A percentile compares a stretch with the other conserved stretches of the same genome.
Conservation (phyloP, 805 yeast genomes). For the Saccharomycopsis malanga region DNA sequence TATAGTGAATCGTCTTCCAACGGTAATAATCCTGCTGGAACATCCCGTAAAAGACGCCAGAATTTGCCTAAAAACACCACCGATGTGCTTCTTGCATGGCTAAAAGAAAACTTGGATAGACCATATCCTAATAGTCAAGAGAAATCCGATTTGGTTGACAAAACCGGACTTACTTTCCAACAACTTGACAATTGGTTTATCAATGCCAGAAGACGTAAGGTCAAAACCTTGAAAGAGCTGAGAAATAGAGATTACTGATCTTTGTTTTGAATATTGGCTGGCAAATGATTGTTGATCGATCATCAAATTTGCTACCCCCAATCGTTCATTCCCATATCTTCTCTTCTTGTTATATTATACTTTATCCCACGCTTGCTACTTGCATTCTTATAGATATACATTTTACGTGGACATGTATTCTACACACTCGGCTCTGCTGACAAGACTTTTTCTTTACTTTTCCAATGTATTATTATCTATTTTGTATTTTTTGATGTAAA, state of each 20-base stretch:
- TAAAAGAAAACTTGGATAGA: conserved; percentile 62
- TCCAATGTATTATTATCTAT: too few relatives aligned
- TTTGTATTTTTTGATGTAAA: too few relatives aligned
- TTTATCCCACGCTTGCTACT: too few relatives aligned
- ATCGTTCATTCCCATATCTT: not conserved
- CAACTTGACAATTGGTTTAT: conserved; percentile 86
- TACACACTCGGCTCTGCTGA: too few relatives aligned
- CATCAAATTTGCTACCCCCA: not conserved
- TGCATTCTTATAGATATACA: too few relatives aligned
- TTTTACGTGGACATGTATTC: too few relatives aligned
- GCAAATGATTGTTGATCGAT: too few relatives aligned
- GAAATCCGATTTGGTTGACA: conserved; percentile 57
- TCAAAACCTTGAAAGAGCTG: conserved; percentile 35
- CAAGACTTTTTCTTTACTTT: too few relatives aligned
- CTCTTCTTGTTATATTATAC: too few relatives aligned
- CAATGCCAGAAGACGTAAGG: conserved; percentile 74
- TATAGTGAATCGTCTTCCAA: not conserved
- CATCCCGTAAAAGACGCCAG: conserved; percentile 44
- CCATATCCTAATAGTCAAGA: conserved; percentile 83
- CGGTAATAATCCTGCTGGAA: not conserved
- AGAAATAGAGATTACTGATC: too few relatives aligned
- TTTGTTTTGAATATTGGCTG: too few relatives aligned
- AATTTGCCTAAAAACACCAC: conserved; percentile 77
- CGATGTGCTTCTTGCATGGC: conserved; percentile 66
- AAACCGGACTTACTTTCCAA: conserved; percentile 72